phyloP scores from a whole-genome alignment of 257 asterid genomes.

The Nicotiana benthamiana region DNA sequence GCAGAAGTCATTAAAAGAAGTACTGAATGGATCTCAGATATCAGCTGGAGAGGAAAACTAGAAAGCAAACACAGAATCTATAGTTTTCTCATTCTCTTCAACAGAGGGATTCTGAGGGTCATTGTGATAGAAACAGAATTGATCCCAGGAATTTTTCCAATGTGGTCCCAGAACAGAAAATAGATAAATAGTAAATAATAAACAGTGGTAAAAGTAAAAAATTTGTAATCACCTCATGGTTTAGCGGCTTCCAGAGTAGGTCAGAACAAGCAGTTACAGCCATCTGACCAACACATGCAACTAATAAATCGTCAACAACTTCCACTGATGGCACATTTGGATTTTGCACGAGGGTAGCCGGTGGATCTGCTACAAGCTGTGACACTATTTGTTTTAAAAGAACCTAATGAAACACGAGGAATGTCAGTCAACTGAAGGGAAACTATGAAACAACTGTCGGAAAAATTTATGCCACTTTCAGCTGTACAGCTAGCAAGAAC shows the following conservation, averaged over 20 bases:
- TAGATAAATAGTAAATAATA: background rate
- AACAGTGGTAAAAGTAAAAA: background rate
- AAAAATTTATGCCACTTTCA: background rate
- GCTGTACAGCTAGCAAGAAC: background rate
- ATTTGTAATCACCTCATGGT: conserved; percentile 62
- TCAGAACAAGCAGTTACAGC: conserved; percentile 89
- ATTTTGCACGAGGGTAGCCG: conserved; percentile 36
- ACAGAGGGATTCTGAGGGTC: background rate
- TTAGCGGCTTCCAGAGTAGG: conserved; percentile 89
- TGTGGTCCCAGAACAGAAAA: background rate
- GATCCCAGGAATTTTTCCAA: background rate
- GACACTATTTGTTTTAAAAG: conserved; percentile 81
- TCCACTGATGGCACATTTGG: conserved; percentile 51
- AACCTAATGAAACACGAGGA: conserved; percentile 37
- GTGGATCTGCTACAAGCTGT: conserved; percentile 69
- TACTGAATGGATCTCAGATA: background rate
- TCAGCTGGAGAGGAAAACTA: background rate
- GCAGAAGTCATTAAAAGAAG: background rate
- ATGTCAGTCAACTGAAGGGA: background rate
- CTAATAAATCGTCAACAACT: conserved; percentile 68
- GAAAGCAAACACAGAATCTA: background rate
- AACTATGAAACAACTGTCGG: background rate
- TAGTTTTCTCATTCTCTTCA: background rate
- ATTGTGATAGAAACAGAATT: background rate
- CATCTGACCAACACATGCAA: conserved; percentile 77